Conservation (phyloP, 1,284 basidiomycete species). For the Xanthoconium separans region DNA sequence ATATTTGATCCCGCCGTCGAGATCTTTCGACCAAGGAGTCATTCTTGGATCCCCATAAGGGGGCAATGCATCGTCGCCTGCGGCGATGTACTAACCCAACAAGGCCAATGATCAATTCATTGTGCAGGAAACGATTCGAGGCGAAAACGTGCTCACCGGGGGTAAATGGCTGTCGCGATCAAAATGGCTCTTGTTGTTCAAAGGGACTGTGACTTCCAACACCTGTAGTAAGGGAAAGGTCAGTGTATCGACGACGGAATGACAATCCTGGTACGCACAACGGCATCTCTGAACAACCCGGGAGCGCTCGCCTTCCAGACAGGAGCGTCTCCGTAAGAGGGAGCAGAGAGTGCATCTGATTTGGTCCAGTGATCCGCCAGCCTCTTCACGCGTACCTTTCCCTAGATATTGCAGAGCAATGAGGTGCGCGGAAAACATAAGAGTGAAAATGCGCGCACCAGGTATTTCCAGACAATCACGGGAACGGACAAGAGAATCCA, state of each 20-base stretch:
- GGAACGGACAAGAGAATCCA: constrained; percentile 44
- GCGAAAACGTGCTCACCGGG: constrained; percentile 30
- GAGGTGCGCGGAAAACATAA: not conserved
- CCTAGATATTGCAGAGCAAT: constrained; percentile 33
- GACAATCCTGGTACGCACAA: constrained; percentile 34
- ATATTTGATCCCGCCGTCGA: constrained; percentile 20
- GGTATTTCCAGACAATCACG: constrained; percentile 48
- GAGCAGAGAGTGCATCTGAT: constrained; percentile 37
- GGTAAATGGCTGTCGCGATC: constrained; percentile 47
- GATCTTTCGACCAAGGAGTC: constrained; percentile 17
- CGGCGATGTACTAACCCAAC: constrained; percentile 22
- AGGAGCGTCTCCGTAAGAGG: constrained; percentile 35
- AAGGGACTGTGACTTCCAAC: constrained; percentile 42
- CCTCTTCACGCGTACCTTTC: constrained; percentile 40
- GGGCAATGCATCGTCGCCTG: constrained; percentile 18
- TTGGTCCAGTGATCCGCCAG: constrained; percentile 44
- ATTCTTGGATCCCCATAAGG: constrained; percentile 20
- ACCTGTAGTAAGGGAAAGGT: constrained; percentile 30
- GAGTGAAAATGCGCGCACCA: constrained; percentile 36
- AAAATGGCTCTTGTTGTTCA: constrained; percentile 37
- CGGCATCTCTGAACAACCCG: constrained; percentile 38
- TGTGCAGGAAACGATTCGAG: not conserved
- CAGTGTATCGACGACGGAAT: not conserved
- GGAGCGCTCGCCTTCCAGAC: constrained; percentile 46
- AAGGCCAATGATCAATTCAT: constrained; percentile 2